Conservation (phyloP, 2,329 filamentous ascomycete species). For the Incumbomyces delicatus region DNA sequence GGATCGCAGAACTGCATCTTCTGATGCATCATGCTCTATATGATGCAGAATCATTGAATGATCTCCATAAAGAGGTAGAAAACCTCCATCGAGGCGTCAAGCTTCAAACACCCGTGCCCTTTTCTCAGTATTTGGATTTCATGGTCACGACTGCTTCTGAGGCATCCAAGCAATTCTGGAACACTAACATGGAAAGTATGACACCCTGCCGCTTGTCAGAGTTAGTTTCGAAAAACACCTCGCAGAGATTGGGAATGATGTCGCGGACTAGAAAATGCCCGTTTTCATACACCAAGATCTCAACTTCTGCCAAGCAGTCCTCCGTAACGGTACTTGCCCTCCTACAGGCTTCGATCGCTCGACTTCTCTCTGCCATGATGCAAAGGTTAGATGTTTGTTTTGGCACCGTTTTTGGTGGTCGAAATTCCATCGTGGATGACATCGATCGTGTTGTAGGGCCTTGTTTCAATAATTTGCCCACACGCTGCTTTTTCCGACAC, state of each 20-base stretch:
- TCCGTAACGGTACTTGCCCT: slow-evolving; percentile 56
- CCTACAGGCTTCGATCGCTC: slow-evolving; percentile 64
- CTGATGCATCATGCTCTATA: slow-evolving; percentile 75
- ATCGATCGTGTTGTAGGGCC: slow-evolving; percentile 70
- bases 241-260: no score
- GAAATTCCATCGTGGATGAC: slow-evolving; percentile 55
- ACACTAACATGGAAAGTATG: slow-evolving; percentile 32
- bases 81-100: slow-evolving; percentile 38
- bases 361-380: slow-evolving; percentile 49
- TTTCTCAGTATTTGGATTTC: slow-evolving; percentile 54
- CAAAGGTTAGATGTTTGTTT: slow-evolving; percentile 64
- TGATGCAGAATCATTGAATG: slow-evolving; percentile 67
- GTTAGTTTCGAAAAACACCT: slow-evolving; percentile 1
- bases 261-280: not conserved
- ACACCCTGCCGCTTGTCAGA: slow-evolving; percentile 10
- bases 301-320: slow-evolving; percentile 36
- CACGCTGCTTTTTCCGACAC: slow-evolving; percentile 48
- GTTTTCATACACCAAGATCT: slow-evolving; percentile 7
- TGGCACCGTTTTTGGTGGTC: slow-evolving; percentile 74
- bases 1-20: slow-evolving; percentile 24
- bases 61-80: slow-evolving; percentile 63
- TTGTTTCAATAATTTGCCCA: slow-evolving; percentile 81
- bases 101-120: slow-evolving; percentile 45
- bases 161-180: slow-evolving; percentile 58
- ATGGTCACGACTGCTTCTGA: slow-evolving; percentile 42